Evolutionary conservation across 768 basidiomycete genomes (phyloP).

Genomic region (Saitozyma podzolica): DNA sequence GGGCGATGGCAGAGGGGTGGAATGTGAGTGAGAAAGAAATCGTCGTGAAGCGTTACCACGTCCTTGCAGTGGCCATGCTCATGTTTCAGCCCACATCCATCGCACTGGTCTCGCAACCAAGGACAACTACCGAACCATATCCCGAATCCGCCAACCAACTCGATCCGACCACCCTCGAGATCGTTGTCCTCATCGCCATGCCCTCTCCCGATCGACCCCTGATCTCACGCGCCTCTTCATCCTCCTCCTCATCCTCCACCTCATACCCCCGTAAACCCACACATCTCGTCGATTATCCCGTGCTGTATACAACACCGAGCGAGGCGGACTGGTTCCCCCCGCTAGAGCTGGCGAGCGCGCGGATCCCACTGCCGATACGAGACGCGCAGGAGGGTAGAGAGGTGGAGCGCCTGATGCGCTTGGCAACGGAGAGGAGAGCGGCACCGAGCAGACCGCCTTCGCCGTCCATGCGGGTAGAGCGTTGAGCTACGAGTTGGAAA

Average conservation of each 20-base stretch:
- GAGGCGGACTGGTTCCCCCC: no score
- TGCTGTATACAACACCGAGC: no score
- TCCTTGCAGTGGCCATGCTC: constrained; percentile 5
- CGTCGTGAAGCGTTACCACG: neutral
- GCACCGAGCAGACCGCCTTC: no score
- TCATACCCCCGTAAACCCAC: constrained; percentile 9
- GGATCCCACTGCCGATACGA: no score
- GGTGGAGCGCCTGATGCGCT: no score
- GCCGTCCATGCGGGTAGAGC: no score
- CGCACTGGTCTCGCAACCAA: neutral
- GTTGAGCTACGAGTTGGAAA: no score
- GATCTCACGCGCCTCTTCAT: constrained; percentile 10
- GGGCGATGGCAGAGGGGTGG: constrained; percentile 2
- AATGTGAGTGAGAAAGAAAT: neutral
- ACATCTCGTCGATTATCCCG: no score
- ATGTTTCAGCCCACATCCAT: neutral
- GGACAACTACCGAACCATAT: no score
- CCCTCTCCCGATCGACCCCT: constrained; percentile 11
- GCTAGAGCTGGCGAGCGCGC: no score
- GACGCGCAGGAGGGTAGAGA: no score
- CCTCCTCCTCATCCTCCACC: constrained; percentile 15
- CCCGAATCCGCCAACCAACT: neutral
- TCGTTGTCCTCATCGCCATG: constrained; percentile 21
- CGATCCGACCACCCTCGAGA: neutral
- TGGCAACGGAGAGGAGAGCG: no score